These are phyloP conservation scores for Fusarium udum DNA, from an alignment of 2,329 filamentous ascomycete genomes.

Conservation along the genomic window DNA sequence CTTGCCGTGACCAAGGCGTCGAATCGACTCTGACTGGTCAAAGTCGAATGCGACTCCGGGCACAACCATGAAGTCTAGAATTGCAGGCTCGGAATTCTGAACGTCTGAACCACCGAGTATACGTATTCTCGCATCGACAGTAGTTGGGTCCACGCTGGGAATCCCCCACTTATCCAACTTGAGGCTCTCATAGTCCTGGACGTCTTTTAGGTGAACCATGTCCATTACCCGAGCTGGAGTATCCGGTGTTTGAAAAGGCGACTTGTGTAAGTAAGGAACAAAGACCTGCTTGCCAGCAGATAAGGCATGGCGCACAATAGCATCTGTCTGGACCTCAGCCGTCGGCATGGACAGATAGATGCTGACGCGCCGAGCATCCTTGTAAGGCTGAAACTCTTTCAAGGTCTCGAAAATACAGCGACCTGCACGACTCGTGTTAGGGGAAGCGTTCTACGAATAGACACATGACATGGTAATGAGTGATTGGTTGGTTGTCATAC, in stretches of 20 bases:
- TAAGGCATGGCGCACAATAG: slow-evolving; percentile 84
- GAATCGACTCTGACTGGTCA: slow-evolving; percentile 64
- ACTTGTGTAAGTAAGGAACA: slow-evolving; percentile 85
- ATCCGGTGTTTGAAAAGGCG: slow-evolving; percentile 54
- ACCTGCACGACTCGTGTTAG: slow-evolving; percentile 59
- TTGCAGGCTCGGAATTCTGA: slow-evolving; percentile 53
- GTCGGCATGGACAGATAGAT: slow-evolving; percentile 94
- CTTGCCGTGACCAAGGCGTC: slow-evolving; percentile 90
- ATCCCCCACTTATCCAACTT: slow-evolving; percentile 91
- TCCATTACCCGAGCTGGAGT: slow-evolving; percentile 83
- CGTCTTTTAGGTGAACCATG: slow-evolving; percentile 82
- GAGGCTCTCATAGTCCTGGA: slow-evolving; percentile 81
- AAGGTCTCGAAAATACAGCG: slow-evolving; percentile 71
- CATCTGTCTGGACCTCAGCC: slow-evolving; percentile 84
- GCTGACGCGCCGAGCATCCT: slow-evolving; percentile 77
- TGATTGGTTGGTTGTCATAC: slow-evolving; percentile 59
- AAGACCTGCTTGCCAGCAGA: slow-evolving; percentile 83
- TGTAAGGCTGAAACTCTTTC: slow-evolving; percentile 76
- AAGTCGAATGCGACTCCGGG: slow-evolving; percentile 92
- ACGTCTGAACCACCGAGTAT: slow-evolving; percentile 72
- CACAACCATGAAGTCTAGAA: slow-evolving; percentile 87
- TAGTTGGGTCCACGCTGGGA: slow-evolving; percentile 77
- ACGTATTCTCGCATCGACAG: slow-evolving; percentile 73
- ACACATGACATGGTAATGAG: slow-evolving; percentile 1
- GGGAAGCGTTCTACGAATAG: slow-evolving; percentile 6